Base-by-base conservation (phyloP, 305 asterid genomes). In the Fraxinus sp. region DNA sequence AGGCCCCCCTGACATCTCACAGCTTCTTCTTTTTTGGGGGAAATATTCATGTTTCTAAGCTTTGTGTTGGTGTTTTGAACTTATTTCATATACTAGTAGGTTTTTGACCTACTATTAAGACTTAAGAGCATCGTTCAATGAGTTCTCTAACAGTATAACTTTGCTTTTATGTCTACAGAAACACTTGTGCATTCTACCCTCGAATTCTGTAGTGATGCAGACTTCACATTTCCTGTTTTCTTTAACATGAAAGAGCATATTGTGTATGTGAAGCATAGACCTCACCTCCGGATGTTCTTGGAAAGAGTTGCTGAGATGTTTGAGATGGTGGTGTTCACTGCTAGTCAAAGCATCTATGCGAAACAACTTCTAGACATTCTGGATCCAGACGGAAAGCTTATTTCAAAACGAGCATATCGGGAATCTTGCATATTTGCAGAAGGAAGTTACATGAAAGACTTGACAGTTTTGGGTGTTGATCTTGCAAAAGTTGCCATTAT, bases 321-420 rank as follows among this genome's bases (percentile, higher is more conserved):
- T 83, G 97, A 96, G 84, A 85, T 96, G 43, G 92, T 96, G 80
- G 89, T 96, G 79, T 96, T 96, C 90, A 96, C 99, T 32, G 99
- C 99, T 79, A 96, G 99, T 84, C 98, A 94, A 89, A 96, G 99
- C 92, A 90, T 94, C 83, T 96, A 96, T 43, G 98, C 99, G 0
- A 85, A 94, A 77, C 93, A 93, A 55, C 93, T 96, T 66, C 82
- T 96, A 22, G 98, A 96, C 88, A 91, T 91, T 81, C 89, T 96
- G 85, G 99, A 96, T 89, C 99, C 99, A 75, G 93, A 91, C 41
- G 97, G 93, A 72, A 94, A 88, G 79, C 55, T 93, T 85, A 88
- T 96, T 78, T 91, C 97, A 79, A 88, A 90, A 83, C 91, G 98
- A 79, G 97, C 94, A 36, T 96, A 92, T 89, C 97, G 97, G 35